Conservation (phyloP, 768 basidiomycete genomes). For the Cantharellus anzutake region DNA sequence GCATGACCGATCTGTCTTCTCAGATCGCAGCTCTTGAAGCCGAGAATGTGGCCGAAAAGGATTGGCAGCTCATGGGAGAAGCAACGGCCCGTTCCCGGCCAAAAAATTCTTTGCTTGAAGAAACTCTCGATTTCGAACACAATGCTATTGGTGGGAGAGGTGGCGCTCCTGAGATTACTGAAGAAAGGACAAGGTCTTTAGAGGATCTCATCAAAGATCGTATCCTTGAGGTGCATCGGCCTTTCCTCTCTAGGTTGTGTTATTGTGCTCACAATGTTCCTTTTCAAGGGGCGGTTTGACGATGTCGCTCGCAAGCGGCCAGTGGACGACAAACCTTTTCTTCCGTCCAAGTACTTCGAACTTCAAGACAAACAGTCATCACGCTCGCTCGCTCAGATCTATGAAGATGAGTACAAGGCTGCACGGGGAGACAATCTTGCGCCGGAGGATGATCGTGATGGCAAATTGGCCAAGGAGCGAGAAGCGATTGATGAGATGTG, state of each 20-base stretch:
- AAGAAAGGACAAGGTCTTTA: conserved; percentile 59
- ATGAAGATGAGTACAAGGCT: conserved; percentile 78
- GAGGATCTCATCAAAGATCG: conserved; percentile 85
- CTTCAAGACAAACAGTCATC: conserved; percentile 74
- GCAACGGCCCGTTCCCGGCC: conserved; percentile 66
- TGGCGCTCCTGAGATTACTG: conserved; percentile 65
- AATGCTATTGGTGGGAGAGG: conserved; percentile 39
- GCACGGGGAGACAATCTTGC: conserved; percentile 17
- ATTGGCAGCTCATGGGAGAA: conserved; percentile 89
- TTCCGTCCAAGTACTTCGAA: conserved; percentile 79
- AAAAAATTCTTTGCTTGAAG: conserved; percentile 77
- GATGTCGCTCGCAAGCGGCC: conserved; percentile 76
- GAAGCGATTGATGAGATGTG: conserved; percentile 67
- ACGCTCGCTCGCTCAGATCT: conserved; percentile 86
- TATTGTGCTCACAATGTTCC: not conserved
- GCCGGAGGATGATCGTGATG: conserved; percentile 58
- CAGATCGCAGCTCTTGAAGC: conserved; percentile 71
- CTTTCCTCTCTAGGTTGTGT: not conserved
- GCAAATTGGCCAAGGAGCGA: conserved; percentile 75
- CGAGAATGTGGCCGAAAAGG: conserved; percentile 74
- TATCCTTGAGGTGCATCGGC: conserved; percentile 42
- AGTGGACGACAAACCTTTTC: conserved; percentile 63
- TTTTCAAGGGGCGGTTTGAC: conserved; percentile 48
- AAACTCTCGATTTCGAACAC: conserved; percentile 90
- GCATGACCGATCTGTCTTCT: conserved; percentile 49